phyloP scores from a whole-genome alignment of 129 eudicot species.

The Tagetes erecta region DNA sequence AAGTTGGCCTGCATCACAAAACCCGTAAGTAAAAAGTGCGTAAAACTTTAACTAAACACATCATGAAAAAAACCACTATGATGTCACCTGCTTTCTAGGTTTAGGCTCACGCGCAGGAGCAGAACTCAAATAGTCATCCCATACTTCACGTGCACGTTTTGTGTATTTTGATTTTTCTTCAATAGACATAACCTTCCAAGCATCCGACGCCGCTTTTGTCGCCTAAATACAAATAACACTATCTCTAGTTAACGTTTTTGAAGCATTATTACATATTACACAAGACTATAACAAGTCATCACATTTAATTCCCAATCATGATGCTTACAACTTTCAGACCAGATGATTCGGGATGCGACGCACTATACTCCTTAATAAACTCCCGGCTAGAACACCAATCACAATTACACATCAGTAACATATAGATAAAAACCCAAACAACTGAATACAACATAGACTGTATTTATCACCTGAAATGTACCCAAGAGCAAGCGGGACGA shows the following conservation, averaged over 20 bases:
- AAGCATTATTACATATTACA: not conserved
- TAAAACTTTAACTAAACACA: not conserved
- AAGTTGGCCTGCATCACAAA: constrained; percentile 56
- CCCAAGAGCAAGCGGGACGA: constrained; percentile 92
- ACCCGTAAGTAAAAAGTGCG: not conserved
- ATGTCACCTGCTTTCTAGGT: constrained; percentile 65
- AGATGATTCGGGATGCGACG: constrained; percentile 81
- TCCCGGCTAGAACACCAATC: constrained; percentile 56
- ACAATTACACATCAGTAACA: constrained; percentile 17
- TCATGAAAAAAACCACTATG: not conserved
- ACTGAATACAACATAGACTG: not conserved
- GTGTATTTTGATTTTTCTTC: constrained; percentile 79
- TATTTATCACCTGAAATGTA: constrained; percentile 65
- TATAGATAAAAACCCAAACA: not conserved
- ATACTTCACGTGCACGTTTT: constrained; percentile 83
- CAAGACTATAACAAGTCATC: not conserved
- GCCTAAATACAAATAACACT: constrained; percentile 44
- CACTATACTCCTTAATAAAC: constrained; percentile 76
- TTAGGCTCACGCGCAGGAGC: constrained; percentile 73
- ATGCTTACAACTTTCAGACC: constrained; percentile 74
- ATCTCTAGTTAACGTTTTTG: constrained; percentile 5
- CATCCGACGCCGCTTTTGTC: constrained; percentile 79
- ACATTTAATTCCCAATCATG: not conserved
- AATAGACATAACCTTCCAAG: constrained; percentile 78
- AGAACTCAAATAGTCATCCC: constrained; percentile 76